Percentiles rank a stretch among this genome's conserved stretches.
phyloP scores from a whole-genome alignment of 345 rosid genomes.

The Eucalyptus erythrocorys region DNA sequence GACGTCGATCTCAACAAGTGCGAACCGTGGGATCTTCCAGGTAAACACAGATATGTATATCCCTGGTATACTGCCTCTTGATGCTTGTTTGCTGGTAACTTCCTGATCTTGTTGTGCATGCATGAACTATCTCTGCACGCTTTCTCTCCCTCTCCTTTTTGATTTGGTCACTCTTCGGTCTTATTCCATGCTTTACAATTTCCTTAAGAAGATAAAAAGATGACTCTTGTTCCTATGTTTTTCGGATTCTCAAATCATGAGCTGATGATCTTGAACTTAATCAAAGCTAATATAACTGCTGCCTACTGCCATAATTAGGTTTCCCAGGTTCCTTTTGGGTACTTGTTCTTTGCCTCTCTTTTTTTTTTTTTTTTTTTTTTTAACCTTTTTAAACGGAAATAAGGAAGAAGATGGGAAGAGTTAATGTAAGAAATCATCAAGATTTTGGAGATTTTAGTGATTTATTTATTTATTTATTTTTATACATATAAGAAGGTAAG shows the following conservation, averaged over 20 bases:
- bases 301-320: background rate
- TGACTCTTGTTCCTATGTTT: background rate
- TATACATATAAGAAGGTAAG: background rate
- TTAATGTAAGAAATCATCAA: background rate
- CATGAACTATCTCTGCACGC: background rate
- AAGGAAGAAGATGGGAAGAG: background rate
- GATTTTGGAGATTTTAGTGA: background rate
- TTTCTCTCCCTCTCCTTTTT: background rate
- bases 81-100: background rate
- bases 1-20: slow-evolving; percentile 95
- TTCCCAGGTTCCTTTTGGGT: background rate
- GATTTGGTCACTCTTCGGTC: background rate
- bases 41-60: slow-evolving; percentile 6
- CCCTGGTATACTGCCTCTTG: background rate
- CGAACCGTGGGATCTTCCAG: slow-evolving; percentile 99
- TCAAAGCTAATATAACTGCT: background rate
- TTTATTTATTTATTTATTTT: background rate
- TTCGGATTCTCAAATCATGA: background rate
- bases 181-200: background rate
- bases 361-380: background rate
- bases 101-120: background rate
- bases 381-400: background rate
- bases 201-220: background rate
- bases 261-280: background rate
- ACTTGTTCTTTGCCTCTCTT: background rate